Percentiles rank a stretch among this genome's conserved stretches.
Evolutionary conservation across 768 basidiomycete species (phyloP).

Genomic region (Tephrocybe sp.): DNA sequence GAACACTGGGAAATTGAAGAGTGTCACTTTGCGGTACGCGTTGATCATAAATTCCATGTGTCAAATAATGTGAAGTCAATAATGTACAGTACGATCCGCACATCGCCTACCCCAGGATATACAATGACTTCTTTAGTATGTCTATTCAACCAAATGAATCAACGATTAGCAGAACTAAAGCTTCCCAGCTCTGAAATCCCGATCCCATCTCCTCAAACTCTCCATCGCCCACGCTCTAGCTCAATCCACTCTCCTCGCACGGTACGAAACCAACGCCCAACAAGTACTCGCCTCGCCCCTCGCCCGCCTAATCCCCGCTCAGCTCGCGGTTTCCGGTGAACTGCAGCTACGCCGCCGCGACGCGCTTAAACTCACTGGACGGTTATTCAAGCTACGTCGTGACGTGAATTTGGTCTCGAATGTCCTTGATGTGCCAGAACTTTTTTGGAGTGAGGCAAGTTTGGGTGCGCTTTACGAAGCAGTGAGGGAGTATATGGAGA

Average conservation of each 20-base stretch:
- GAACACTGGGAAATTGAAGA: slow-evolving; percentile 90
- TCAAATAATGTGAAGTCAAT: slow-evolving; percentile 4
- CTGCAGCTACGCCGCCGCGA: slow-evolving; percentile 75
- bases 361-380: slow-evolving; percentile 83
- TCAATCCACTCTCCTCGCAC: slow-evolving; percentile 88
- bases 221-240: slow-evolving; percentile 95
- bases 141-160: slow-evolving; percentile 10
- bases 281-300: slow-evolving; percentile 74
- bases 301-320: slow-evolving; percentile 79
- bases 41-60: slow-evolving; percentile 1
- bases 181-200: slow-evolving; percentile 78
- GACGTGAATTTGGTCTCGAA: slow-evolving; percentile 92
- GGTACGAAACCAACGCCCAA: slow-evolving; percentile 78
- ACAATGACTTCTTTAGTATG: slow-evolving; percentile 95
- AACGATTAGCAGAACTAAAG: background rate
- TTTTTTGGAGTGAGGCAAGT: slow-evolving; percentile 95
- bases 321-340: slow-evolving; percentile 74
- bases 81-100: slow-evolving; percentile 71
- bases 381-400: slow-evolving; percentile 81
- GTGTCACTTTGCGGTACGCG: slow-evolving; percentile 78
- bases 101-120: slow-evolving; percentile 86
- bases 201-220: slow-evolving; percentile 85
- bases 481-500: slow-evolving; percentile 94
- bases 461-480: slow-evolving; percentile 88
- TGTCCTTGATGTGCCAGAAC: slow-evolving; percentile 88